A percentile compares a stretch with the other conserved stretches of the same genome.
These are phyloP conservation scores for Dothideomycetes sp. DNA, from an alignment of 2,329 filamentous ascomycete species.

Conservation along the genomic window DNA sequence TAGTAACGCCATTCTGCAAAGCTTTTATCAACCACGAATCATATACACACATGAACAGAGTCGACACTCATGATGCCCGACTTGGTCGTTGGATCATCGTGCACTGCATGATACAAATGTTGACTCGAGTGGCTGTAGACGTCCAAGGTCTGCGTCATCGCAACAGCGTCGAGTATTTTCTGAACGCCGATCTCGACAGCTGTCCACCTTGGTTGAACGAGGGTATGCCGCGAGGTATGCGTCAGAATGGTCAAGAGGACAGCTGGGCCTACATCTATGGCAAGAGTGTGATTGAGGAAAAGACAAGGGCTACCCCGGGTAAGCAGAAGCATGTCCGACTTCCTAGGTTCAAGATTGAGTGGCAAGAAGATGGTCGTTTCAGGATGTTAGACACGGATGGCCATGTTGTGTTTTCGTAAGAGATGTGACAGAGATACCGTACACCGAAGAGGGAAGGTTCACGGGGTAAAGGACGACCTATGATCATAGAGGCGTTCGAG, in stretches of 20 bases:
- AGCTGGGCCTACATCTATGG: slow-evolving; percentile 7
- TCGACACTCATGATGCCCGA: slow-evolving; percentile 32
- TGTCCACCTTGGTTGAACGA: slow-evolving; percentile 18
- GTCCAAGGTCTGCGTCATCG: slow-evolving; percentile 30
- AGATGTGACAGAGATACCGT: too few species aligned
- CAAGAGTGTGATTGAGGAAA: too few species aligned
- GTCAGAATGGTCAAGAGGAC: background rate
- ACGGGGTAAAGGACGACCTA: too few species aligned
- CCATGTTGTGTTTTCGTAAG: too few species aligned
- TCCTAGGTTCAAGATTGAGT: too few species aligned
- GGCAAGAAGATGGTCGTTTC: too few species aligned
- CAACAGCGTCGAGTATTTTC: slow-evolving; percentile 31
- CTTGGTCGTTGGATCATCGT: slow-evolving; percentile 37
- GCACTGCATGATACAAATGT: slow-evolving; percentile 33
- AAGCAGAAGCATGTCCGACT: too few species aligned
- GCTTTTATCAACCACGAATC: slow-evolving; percentile 33
- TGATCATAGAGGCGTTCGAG: too few species aligned
- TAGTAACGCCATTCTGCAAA: slow-evolving; percentile 4
- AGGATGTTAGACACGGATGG: too few species aligned
- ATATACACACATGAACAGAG: slow-evolving; percentile 23
- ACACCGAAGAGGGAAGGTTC: too few species aligned
- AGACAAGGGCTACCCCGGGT: too few species aligned
- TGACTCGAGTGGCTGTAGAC: slow-evolving; percentile 35
- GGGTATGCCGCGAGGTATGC: slow-evolving; percentile 2
- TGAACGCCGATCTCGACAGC: slow-evolving; percentile 26